These are phyloP conservation scores for Phytopythium ostracodes DNA, from an alignment of 352 stramenopile genomes.

Conservation along the genomic window DNA sequence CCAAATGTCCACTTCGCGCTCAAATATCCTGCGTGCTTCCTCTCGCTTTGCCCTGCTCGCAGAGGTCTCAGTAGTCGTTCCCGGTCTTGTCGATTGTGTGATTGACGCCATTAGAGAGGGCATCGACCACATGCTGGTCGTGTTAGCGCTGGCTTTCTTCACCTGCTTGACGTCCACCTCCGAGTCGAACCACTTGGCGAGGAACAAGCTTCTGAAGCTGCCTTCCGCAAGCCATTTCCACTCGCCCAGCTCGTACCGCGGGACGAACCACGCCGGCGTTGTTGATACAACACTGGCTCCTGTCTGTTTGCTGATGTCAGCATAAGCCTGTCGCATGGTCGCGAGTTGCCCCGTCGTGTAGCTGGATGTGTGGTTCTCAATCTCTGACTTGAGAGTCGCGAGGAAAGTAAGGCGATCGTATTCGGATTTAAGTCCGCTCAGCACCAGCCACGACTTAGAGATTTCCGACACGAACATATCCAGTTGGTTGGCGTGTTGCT, in stretches of 20 bases:
- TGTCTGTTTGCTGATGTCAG: background rate
- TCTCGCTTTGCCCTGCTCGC: background rate
- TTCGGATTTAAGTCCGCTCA: background rate
- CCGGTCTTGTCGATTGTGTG: background rate
- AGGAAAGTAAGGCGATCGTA: background rate
- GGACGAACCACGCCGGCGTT: background rate
- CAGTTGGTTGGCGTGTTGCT: background rate
- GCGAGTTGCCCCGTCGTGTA: background rate
- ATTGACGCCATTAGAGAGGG: background rate
- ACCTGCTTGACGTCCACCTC: slow-evolving; percentile 13
- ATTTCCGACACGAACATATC: slow-evolving; percentile 1
- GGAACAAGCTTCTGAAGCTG: background rate
- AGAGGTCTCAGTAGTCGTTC: too few relatives aligned
- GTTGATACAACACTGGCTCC: too few relatives aligned
- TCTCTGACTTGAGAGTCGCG: background rate
- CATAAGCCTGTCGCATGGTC: background rate
- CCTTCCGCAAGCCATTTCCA: background rate
- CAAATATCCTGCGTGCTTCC: slow-evolving; percentile 5
- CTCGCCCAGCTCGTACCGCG: background rate
- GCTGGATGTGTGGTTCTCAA: background rate
- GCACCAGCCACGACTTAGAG: background rate
- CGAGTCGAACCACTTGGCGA: slow-evolving; percentile 6
- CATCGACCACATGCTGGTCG: background rate
- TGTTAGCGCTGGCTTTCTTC: background rate
- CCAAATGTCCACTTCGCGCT: slow-evolving; percentile 17